Percentiles rank a stretch among this genome's conserved stretches.
phyloP scores from a whole-genome alignment of 2,329 filamentous ascomycete species.

The Huntiella bhutanensis region DNA sequence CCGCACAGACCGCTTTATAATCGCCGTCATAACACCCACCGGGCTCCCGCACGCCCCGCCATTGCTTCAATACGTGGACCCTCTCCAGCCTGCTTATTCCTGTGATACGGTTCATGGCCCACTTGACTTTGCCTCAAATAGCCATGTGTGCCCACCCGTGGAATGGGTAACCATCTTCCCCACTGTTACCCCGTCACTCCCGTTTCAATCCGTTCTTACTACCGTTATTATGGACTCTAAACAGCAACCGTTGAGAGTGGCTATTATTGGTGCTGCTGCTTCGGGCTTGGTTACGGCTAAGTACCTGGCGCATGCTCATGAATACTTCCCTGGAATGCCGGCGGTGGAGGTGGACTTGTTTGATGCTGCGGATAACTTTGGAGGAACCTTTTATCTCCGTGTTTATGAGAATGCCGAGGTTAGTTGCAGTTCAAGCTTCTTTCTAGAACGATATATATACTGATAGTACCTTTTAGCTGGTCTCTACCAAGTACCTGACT shows the following conservation, averaged over 20 bases:
- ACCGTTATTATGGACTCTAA: too few relatives aligned
- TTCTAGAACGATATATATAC: not conserved
- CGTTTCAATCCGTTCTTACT: too few relatives aligned
- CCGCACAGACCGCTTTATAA: too few relatives aligned
- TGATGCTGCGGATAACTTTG: slow-evolving; percentile 24
- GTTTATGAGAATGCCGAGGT: slow-evolving; percentile 30
- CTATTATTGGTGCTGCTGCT: slow-evolving; percentile 25
- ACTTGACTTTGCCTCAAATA: too few relatives aligned
- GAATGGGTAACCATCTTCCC: too few relatives aligned
- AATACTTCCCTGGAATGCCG: slow-evolving; percentile 19
- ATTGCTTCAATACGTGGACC: too few relatives aligned
- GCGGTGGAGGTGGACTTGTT: slow-evolving; percentile 26
- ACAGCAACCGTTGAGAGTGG: slow-evolving; percentile 15
- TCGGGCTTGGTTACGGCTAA: slow-evolving; percentile 24
- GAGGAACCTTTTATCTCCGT: slow-evolving; percentile 28
- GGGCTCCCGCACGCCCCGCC: too few relatives aligned
- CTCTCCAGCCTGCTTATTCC: too few relatives aligned
- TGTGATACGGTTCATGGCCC: too few relatives aligned
- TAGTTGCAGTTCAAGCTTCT: slow-evolving; percentile 2
- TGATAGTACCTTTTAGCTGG: slow-evolving; percentile 18
- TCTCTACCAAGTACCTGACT: slow-evolving; percentile 31
- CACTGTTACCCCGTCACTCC: too few relatives aligned
- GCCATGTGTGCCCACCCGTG: too few relatives aligned
- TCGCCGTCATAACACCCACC: too few relatives aligned
- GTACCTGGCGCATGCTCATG: slow-evolving; percentile 21